Evolutionary conservation across 1,284 basidiomycete species (phyloP), one percentile per base, ranked within the genome.

Genomic region (Irpex sp.): DNA sequence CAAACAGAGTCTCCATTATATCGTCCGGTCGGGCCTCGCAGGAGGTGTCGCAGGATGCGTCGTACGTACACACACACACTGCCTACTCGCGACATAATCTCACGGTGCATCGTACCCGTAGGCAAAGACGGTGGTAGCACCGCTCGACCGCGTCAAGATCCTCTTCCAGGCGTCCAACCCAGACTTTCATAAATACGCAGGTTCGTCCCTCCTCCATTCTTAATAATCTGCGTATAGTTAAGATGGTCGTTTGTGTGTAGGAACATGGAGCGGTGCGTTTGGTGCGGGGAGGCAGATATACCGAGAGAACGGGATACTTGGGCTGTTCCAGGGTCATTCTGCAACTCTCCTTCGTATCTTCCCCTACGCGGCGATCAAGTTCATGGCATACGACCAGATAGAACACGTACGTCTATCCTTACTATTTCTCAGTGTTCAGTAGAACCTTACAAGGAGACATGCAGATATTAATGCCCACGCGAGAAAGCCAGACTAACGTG

Each of bases 101-200:
- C 61, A 65, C 39, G 16, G 37, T 5, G 18, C 47, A 57, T 45
- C 39, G 39, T 16, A 18, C 58, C 60, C 57, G 23, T 61, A 96
- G 93, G 96, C 96, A 56, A 99, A 99, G 77, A 96, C 97, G 7
- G 90, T 91, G 19, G 95, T 99, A 60, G 97, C 97, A 21, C 97
- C 97, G 1, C 83, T 99, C 33, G 97, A 99, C 74, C 83, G 97
- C 68, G 96, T 99, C 70, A 99, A 99, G 80, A 99, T 99, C 68
- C 85, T 99, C 58, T 98, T 99, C 73, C 97, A 99, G 74, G 94
- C 97, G 0, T 94, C 93, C 8, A 97, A 97, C 74, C 92, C 93
- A 1, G 96, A 98, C 65, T 99, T 93, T 71, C 84, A 86, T 71
- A 92, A 96, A 75, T 99, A 96, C 78, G 86, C 94, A 64, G 96